Conservation (phyloP, 495 filamentous ascomycete genomes). For the Lasiosphaeria hispida region DNA sequence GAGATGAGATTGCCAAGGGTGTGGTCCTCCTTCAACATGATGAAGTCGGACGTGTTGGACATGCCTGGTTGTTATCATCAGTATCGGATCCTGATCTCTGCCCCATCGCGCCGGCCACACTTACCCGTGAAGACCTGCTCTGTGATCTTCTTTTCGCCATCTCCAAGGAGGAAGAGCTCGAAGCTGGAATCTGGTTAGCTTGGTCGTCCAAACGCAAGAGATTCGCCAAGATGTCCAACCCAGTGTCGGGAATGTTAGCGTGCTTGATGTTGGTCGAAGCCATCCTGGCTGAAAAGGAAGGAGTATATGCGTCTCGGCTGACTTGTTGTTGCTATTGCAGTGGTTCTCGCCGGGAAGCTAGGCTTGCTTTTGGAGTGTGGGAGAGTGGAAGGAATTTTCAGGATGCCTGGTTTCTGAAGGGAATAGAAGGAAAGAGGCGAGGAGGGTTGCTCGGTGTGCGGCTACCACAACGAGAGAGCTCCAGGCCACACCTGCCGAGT, state of each 20-base stretch:
- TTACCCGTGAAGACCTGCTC: constrained; percentile 82
- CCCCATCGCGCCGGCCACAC: constrained; percentile 22
- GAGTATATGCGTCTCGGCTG: background rate
- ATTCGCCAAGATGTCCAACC: constrained; percentile 6
- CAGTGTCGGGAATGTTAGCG: constrained; percentile 16
- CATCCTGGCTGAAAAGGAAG: background rate
- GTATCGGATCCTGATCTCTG: too few relatives aligned
- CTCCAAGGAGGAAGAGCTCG: constrained; percentile 81
- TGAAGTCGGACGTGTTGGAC: constrained; percentile 83
- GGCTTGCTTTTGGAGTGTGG: too few relatives aligned
- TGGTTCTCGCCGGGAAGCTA: too few relatives aligned
- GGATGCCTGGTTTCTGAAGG: background rate
- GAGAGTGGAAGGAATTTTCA: too few relatives aligned
- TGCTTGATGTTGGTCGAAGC: constrained; percentile 16
- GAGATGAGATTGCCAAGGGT: constrained; percentile 88
- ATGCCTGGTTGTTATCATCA: constrained; percentile 54
- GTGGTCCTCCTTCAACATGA: constrained; percentile 95
- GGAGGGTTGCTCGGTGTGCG: too few relatives aligned
- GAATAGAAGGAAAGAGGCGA: background rate
- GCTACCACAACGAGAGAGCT: too few relatives aligned
- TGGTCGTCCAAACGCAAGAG: background rate
- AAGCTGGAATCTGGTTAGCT: constrained; percentile 55
- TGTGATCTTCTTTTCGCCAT: constrained; percentile 89
- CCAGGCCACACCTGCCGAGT: too few relatives aligned
- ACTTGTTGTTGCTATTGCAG: too few relatives aligned